Base-by-base conservation (phyloP, 164 flowering plant genomes). In the Amborella trichopoda region DNA sequence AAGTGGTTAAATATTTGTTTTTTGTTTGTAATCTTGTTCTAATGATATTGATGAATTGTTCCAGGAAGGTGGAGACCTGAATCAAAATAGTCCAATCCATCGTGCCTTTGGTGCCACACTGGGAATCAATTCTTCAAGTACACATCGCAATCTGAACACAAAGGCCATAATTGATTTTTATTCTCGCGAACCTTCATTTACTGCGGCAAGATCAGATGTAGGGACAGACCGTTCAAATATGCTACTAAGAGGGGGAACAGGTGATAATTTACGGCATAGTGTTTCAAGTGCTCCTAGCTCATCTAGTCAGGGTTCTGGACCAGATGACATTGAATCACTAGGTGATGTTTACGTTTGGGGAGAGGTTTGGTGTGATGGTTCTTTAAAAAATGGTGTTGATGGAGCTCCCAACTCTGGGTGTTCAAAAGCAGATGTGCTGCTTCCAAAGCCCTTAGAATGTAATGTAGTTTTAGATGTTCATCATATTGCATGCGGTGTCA, bases 271-370 rank as follows among this genome's bases (percentile, higher is more conserved):
- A 33, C 83, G 95, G 21, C 46, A 77, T 50, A 90, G 98, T 55
- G 72, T 90, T 56, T 86, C 98, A 44, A 83, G 94, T 73, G 77
- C 42, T 19, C 88, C 88, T 26, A 83, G 95, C 64, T 73, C 78
- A 65, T 78, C 97, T 48, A 83, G 90, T 72, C 74, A 61, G 55
- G 74, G 94, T 58, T 85, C 95, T 44, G 97, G 94, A 50, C 88
- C 78, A 50, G 95, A 89, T 74, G 97, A 89, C 53, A 69, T 75
- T 56, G 97, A 86, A 62, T 78, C 90, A 19, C 55, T 85, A 22
- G 95, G 95, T n/a, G 97, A 89, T 73, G 94, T 89, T 52, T 89
- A 80, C 62, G 66, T 89, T 6, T 89, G 97, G 97, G 95, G 97
- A 36, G 88, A 79, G 59, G 64, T 85, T 16, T 60, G 70, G 38